Conservation (phyloP, 768 basidiomycete species). For the Boletus sensibilis region DNA sequence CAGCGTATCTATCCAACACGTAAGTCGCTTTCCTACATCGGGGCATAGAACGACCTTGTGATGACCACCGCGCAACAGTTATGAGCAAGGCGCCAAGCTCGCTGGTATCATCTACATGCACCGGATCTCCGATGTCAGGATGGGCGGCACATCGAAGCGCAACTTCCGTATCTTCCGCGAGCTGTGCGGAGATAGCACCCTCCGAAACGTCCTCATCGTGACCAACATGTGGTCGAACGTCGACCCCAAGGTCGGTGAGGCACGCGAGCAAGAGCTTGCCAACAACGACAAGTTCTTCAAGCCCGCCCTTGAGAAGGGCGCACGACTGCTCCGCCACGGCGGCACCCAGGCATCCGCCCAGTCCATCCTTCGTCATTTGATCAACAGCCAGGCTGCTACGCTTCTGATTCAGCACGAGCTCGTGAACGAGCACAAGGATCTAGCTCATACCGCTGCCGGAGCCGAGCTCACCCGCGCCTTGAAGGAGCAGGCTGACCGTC, state of each 20-base stretch:
- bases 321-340: slow-evolving; percentile 42
- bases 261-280: slow-evolving; percentile 47
- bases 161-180: slow-evolving; percentile 53
- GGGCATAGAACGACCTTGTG: background rate
- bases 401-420: slow-evolving; percentile 57
- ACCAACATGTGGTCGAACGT: slow-evolving; percentile 56
- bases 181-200: slow-evolving; percentile 50
- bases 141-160: slow-evolving; percentile 50
- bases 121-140: slow-evolving; percentile 50
- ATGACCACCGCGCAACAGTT: slow-evolving; percentile 14
- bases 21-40: slow-evolving; percentile 7
- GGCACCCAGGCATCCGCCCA: slow-evolving; percentile 42
- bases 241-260: slow-evolving; percentile 36
- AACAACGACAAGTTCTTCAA: slow-evolving; percentile 48
- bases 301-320: slow-evolving; percentile 49
- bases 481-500: slow-evolving; percentile 44
- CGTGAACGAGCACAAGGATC: slow-evolving; percentile 46
- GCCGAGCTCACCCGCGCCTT: slow-evolving; percentile 51
- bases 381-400: slow-evolving; percentile 40
- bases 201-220: slow-evolving; percentile 50
- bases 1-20: slow-evolving; percentile 38
- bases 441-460: slow-evolving; percentile 54
- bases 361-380: slow-evolving; percentile 41
- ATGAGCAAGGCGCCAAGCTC: slow-evolving; percentile 40
- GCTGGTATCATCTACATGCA: slow-evolving; percentile 57